Evolutionary conservation across 139 green algal genomes (phyloP).

Genomic region (Pleodorina starrii): DNA sequence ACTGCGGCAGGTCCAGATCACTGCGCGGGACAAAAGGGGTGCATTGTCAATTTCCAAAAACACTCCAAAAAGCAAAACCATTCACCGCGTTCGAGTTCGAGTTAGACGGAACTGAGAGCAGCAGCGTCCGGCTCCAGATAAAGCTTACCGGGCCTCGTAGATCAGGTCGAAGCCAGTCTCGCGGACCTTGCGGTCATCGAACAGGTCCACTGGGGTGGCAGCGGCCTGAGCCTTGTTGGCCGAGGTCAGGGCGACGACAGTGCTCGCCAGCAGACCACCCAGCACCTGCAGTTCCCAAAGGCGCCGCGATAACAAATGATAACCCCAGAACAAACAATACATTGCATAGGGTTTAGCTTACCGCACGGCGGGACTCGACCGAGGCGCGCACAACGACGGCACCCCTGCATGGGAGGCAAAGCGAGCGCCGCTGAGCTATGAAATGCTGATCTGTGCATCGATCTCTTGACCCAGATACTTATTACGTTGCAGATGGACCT

Average conservation of each 20-base stretch:
- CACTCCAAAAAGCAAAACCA: no score
- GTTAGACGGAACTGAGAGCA: no score
- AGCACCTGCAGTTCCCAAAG: slow-evolving; percentile 68
- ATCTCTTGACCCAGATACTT: no score
- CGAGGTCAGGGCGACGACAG: slow-evolving; percentile 63
- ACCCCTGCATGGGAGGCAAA: slow-evolving; percentile 22
- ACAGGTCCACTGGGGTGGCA: slow-evolving; percentile 81
- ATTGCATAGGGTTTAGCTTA: slow-evolving; percentile 51
- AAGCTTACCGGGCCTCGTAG: slow-evolving; percentile 80
- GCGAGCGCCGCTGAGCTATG: no score
- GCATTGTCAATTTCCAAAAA: no score
- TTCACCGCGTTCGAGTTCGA: no score
- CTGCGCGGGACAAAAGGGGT: slow-evolving; percentile 56
- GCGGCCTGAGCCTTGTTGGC: slow-evolving; percentile 60
- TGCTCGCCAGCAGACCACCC: slow-evolving; percentile 77
- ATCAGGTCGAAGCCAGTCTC: slow-evolving; percentile 90
- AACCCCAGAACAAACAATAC: no score
- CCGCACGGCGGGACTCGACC: slow-evolving; percentile 73
- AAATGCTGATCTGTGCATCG: no score
- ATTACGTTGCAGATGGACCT: no score
- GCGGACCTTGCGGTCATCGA: slow-evolving; percentile 82
- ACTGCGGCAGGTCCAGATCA: slow-evolving; percentile 87
- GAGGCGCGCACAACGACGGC: slow-evolving; percentile 71
- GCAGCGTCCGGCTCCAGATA: no score
- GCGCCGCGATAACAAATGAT: neutral